Evolutionary conservation across 495 filamentous ascomycete genomes (phyloP), one percentile per base, ranked within the genome.

Genomic region (Aspergillus olivimuriae): DNA sequence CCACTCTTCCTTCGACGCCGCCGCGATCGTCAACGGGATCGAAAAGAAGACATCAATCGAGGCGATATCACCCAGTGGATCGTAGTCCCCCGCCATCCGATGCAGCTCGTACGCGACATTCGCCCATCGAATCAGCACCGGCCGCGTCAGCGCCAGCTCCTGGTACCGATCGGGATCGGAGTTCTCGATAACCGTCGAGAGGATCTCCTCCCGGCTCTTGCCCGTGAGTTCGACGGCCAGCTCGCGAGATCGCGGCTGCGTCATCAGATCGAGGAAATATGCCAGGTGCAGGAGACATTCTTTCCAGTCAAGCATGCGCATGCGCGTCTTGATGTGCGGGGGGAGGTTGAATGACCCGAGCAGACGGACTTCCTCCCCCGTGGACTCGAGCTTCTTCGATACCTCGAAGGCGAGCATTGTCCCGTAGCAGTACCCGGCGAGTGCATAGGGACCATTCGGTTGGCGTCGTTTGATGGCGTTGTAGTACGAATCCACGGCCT

Each of bases 381-480:
- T 38, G 0, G 12, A 34, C 16, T 75, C 61, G 5, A 81, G 63
- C 2, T 49, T 9, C 50, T 80, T 81, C n/a, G 63, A 51, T 2
- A 73, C 47, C 44, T 81, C 79, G 26, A 80, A 83, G 2, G 75
- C 72, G 7, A 79, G 39, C 59, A 77, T 76, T 0, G 50, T 45
- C 7, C 78, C 79, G 44, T 66, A 76, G 0, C 58, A 72, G 50
- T 78, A 83, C 4, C 79, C 78, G 0, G 72, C 73, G 2, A 83
- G 41, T 4, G 72, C 69, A 47, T 83, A 81, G 0, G 78, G 76
- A 2, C 79, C 78, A 0, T 55, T 16, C 0, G 76, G 76, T 51
- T 81, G 76, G 2, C 41, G 39, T n/a, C 34, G 12, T 15, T 66
- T 67, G 46, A 83, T 69, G 4, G 66, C 64, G 0, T 24, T 18